Evolutionary conservation across 805 yeast genomes (phyloP).

Genomic region (Kuraishia floccosa): DNA sequence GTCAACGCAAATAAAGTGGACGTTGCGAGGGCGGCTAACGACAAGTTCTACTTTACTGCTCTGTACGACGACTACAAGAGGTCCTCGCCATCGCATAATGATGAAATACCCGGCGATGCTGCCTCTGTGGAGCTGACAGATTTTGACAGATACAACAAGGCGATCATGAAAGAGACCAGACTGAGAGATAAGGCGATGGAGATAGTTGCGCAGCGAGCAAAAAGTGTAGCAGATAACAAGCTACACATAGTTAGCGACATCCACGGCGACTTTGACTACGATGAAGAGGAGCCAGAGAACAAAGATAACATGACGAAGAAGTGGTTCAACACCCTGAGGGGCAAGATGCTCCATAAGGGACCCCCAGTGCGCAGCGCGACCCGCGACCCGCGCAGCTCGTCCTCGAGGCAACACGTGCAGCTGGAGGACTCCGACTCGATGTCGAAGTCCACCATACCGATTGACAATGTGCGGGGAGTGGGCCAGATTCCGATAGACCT

Average conservation of each 20-base stretch:
- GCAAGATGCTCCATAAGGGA: too few species aligned
- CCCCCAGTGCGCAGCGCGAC: too few species aligned
- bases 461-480: conserved; percentile 1
- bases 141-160: conserved; percentile 15
- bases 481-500: conserved; percentile 2
- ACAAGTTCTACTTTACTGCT: conserved; percentile 9
- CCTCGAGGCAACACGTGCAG: too few species aligned
- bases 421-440: too few species aligned
- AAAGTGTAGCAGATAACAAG: conserved; percentile 1
- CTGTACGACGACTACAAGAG: conserved; percentile 11
- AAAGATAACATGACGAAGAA: neutral
- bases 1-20: neutral
- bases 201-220: conserved; percentile 5
- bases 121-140: conserved; percentile 9
- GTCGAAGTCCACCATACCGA: conserved; percentile 1
- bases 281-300: neutral
- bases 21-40: neutral
- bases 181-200: conserved; percentile 5
- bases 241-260: neutral
- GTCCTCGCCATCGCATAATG: too few species aligned
- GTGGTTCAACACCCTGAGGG: conserved; percentile 1
- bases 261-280: neutral
- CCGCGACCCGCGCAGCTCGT: too few species aligned
- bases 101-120: neutral
- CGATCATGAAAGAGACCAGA: conserved; percentile 13